Evolutionary conservation across 345 rosid genomes (phyloP).

Genomic region (Murraya koenigii): DNA sequence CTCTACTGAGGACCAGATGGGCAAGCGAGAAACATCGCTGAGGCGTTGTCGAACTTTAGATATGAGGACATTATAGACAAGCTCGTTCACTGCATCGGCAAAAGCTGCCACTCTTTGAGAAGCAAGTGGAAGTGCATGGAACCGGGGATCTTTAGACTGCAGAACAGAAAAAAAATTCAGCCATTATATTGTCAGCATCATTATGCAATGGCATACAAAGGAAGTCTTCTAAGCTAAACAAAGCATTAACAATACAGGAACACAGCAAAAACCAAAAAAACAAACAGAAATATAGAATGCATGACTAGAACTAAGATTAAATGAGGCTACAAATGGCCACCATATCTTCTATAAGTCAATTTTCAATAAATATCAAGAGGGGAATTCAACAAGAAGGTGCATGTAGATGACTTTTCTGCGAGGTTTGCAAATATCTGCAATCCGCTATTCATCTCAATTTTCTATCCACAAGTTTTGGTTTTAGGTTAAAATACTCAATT

Average conservation of each 20-base stretch:
- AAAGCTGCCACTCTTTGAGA: slow-evolving; percentile 89
- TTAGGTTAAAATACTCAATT: background rate
- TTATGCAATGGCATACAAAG: background rate
- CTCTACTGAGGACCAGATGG: slow-evolving; percentile 87
- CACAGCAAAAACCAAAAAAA: background rate
- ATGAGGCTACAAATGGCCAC: background rate
- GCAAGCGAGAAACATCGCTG: slow-evolving; percentile 73
- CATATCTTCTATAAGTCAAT: background rate
- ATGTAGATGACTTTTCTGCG: background rate
- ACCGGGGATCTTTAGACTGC: slow-evolving; percentile 98
- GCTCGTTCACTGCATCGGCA: slow-evolving; percentile 83
- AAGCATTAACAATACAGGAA: background rate
- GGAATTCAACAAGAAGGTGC: background rate
- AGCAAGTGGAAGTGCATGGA: slow-evolving; percentile 88
- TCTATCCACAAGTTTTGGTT: background rate
- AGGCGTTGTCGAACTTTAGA: slow-evolving; percentile 94
- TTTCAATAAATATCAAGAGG: background rate
- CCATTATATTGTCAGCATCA: background rate
- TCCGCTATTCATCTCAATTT: background rate
- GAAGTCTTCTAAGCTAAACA: background rate
- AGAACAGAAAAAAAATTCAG: slow-evolving; percentile 5
- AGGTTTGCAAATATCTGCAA: background rate
- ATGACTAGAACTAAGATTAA: background rate
- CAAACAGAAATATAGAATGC: background rate
- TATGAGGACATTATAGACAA: slow-evolving; percentile 89